Percentiles rank a stretch among this genome's conserved stretches.
These are phyloP conservation scores for Penicillium steckii DNA, from an alignment of 495 filamentous ascomycete genomes.

Conservation along the genomic window DNA sequence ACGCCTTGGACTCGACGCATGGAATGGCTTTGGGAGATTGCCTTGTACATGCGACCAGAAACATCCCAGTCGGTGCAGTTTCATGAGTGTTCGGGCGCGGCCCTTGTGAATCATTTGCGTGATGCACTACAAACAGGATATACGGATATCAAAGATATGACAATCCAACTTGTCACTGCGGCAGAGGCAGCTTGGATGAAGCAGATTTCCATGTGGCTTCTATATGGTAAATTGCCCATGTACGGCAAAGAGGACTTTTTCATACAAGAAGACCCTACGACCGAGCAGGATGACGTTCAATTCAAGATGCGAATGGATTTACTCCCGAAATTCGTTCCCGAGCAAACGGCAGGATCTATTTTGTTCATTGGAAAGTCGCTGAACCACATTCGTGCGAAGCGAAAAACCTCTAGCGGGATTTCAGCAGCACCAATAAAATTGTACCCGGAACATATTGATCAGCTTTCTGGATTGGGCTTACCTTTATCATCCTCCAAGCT, in stretches of 20 bases:
- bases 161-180: conserved; percentile 63
- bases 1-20: conserved; percentile 78
- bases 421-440: conserved; percentile 57
- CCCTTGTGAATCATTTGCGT: conserved; percentile 73
- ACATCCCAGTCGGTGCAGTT: conserved; percentile 19
- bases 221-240: conserved; percentile 78
- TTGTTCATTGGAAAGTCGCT: conserved; percentile 88
- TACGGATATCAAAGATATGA: conserved; percentile 73
- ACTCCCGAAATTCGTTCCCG: conserved; percentile 75
- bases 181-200: conserved; percentile 91
- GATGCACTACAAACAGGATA: conserved; percentile 83
- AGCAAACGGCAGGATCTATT: conserved; percentile 74
- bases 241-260: conserved; percentile 81
- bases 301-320: conserved; percentile 56
- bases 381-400: conserved; percentile 68
- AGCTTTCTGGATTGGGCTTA: conserved; percentile 67
- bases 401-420: conserved; percentile 30
- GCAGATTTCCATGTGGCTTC: conserved; percentile 82
- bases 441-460: conserved; percentile 67
- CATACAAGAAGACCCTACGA: conserved; percentile 50
- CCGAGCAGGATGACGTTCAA: conserved; percentile 39
- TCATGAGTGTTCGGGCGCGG: conserved; percentile 55
- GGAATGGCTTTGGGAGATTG: conserved; percentile 81
- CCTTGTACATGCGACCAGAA: conserved; percentile 58
- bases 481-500: conserved; percentile 72